These are phyloP conservation scores for Monoraphidium neglectum DNA, from an alignment of 139 green algal species.

Conservation along the genomic window DNA sequence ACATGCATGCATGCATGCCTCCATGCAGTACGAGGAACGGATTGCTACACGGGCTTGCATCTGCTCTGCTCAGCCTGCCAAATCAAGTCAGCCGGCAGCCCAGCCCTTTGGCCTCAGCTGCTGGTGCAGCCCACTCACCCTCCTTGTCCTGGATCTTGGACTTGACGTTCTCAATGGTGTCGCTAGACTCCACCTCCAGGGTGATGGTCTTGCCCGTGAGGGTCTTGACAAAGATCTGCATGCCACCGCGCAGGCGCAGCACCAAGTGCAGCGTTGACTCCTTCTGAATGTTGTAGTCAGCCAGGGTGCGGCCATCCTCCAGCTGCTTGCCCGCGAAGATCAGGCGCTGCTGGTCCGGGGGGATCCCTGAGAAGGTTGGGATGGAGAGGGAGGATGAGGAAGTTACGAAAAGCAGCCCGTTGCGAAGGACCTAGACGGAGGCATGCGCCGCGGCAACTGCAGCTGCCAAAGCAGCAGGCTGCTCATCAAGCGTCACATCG, in stretches of 20 bases:
- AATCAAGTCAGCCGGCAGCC: too few relatives aligned
- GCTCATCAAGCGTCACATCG: too few relatives aligned
- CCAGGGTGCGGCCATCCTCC: conserved; percentile 90
- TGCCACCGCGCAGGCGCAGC: conserved; percentile 69
- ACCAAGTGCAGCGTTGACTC: conserved; percentile 76
- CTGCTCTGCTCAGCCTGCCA: too few relatives aligned
- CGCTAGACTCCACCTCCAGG: conserved; percentile 73
- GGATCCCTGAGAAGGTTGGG: too few relatives aligned
- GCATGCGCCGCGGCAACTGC: too few relatives aligned
- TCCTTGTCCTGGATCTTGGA: conserved; percentile 97
- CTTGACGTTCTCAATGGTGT: conserved; percentile 96
- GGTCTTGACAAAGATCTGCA: conserved; percentile 96
- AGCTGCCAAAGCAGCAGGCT: not conserved
- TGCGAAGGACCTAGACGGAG: too few relatives aligned
- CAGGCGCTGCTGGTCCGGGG: conserved; percentile 92
- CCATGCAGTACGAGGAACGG: too few relatives aligned
- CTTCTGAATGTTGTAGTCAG: conserved; percentile 97
- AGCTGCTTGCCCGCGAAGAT: conserved; percentile 97
- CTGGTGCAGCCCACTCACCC: conserved; percentile 59
- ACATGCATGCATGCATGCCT: too few relatives aligned
- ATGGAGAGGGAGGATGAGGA: too few relatives aligned
- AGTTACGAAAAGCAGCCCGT: too few relatives aligned
- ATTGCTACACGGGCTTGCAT: too few relatives aligned
- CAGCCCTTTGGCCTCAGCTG: too few relatives aligned
- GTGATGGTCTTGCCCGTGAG: conserved; percentile 87